phyloP scores from a whole-genome alignment of 768 basidiomycete genomes.

The Coprinellus micaceus region DNA sequence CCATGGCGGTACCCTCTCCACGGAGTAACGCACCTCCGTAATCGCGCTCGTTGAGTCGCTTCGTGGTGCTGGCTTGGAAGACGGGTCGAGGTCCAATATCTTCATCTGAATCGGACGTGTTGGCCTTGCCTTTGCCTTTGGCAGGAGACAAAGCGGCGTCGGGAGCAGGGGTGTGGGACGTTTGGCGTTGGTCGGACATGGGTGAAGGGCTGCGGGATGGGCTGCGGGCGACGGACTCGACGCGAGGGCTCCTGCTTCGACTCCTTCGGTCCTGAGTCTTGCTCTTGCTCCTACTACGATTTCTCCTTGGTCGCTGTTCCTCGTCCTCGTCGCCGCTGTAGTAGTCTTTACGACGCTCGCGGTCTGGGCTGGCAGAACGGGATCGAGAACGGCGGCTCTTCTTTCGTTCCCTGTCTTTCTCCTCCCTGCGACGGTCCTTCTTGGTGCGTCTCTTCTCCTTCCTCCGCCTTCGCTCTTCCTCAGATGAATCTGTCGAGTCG shows the following conservation, averaged over 20 bases:
- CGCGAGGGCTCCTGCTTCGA: slow-evolving; percentile 30
- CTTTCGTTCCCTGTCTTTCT: slow-evolving; percentile 35
- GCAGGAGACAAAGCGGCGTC: neutral
- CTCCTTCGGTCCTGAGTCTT: too few relatives aligned
- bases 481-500: slow-evolving; percentile 43
- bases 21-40: slow-evolving; percentile 89
- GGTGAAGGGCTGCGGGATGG: slow-evolving; percentile 10
- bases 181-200: neutral
- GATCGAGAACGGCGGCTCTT: slow-evolving; percentile 19
- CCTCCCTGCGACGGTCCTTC: slow-evolving; percentile 41
- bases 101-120: slow-evolving; percentile 50
- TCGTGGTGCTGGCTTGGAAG: slow-evolving; percentile 36
- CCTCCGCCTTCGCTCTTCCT: slow-evolving; percentile 55
- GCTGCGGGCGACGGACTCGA: slow-evolving; percentile 12
- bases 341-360: slow-evolving; percentile 7
- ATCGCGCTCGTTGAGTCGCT: slow-evolving; percentile 72
- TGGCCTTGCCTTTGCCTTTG: slow-evolving; percentile 19
- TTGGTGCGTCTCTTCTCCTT: slow-evolving; percentile 60
- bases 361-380: slow-evolving; percentile 29
- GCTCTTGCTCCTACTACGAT: slow-evolving; percentile 24
- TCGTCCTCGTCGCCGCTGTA: slow-evolving; percentile 28
- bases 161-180: neutral
- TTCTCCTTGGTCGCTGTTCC: slow-evolving; percentile 19
- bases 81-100: slow-evolving; percentile 82
- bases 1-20: slow-evolving; percentile 98